Evolutionary conservation across 164 flowering plant species (phyloP).

Genomic region (Aristolochia californica): DNA sequence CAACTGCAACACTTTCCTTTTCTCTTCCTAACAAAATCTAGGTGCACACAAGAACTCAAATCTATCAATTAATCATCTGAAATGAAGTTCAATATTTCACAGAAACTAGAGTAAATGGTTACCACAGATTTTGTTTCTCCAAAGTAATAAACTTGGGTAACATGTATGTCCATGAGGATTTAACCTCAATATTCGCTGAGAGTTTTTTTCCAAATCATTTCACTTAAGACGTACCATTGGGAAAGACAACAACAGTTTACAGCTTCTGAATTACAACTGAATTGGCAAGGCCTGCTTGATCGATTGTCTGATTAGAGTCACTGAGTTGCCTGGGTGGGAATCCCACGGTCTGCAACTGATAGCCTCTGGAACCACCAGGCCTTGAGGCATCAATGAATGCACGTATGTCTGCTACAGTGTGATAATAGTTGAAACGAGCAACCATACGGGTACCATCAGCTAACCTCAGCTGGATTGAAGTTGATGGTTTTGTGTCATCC

Average conservation of each 20-base stretch:
- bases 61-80: no score
- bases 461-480: constrained; percentile 76
- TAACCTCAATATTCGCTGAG: no score
- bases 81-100: no score
- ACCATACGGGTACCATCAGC: constrained; percentile 87
- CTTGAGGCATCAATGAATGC: constrained; percentile 73
- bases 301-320: constrained; percentile 63
- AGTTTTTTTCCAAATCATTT: no score
- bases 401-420: constrained; percentile 62
- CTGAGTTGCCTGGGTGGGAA: constrained; percentile 82
- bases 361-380: constrained; percentile 43
- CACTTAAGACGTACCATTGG: no score
- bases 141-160: no score
- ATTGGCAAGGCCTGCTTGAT: constrained; percentile 83
- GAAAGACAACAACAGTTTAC: constrained; percentile 12
- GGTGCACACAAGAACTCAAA: no score
- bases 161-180: no score
- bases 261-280: constrained; percentile 83
- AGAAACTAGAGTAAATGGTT: no score
- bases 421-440: constrained; percentile 66
- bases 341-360: constrained; percentile 67
- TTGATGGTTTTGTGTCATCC: constrained; percentile 46
- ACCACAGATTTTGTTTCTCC: no score
- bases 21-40: no score
- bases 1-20: no score